phyloP scores from a whole-genome alignment of 768 basidiomycete genomes.

The Roridomyces roridus region DNA sequence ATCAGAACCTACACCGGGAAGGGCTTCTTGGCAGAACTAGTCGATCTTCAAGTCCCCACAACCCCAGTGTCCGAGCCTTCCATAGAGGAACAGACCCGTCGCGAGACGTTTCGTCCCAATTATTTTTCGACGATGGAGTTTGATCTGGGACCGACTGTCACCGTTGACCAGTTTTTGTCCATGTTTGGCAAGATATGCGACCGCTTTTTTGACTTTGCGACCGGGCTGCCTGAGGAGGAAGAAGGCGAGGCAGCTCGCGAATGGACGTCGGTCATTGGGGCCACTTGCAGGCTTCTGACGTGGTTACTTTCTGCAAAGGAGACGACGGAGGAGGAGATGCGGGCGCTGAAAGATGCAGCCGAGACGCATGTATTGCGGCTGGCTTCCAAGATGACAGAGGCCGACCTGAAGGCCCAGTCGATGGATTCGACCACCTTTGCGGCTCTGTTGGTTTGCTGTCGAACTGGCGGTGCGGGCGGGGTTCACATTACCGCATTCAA shows the following conservation, averaged over 20 bases:
- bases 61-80: conserved; percentile 22
- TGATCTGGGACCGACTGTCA: conserved; percentile 49
- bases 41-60: conserved; percentile 34
- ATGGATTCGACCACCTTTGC: conserved; percentile 48
- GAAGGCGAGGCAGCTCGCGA: conserved; percentile 34
- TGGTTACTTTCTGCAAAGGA: conserved; percentile 46
- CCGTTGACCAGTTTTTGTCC: conserved; percentile 48
- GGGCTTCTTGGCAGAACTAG: conserved; percentile 65
- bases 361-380: conserved; percentile 45
- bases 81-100: conserved; percentile 11
- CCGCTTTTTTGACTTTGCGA: conserved; percentile 44
- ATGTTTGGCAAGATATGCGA: conserved; percentile 55
- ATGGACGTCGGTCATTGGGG: conserved; percentile 47
- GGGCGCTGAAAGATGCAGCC: conserved; percentile 37
- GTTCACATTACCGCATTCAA: conserved; percentile 29
- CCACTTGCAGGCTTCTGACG: conserved; percentile 52
- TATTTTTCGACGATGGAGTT: conserved; percentile 44
- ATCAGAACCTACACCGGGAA: conserved; percentile 60
- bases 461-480: conserved; percentile 57
- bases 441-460: conserved; percentile 68
- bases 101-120: conserved; percentile 35
- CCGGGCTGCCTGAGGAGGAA: conserved; percentile 43
- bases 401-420: conserved; percentile 35
- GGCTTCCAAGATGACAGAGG: conserved; percentile 43
- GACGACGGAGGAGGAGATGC: conserved; percentile 41